Conservation (phyloP, 2,329 filamentous ascomycete species). For the Epichloe brachyelytri region DNA sequence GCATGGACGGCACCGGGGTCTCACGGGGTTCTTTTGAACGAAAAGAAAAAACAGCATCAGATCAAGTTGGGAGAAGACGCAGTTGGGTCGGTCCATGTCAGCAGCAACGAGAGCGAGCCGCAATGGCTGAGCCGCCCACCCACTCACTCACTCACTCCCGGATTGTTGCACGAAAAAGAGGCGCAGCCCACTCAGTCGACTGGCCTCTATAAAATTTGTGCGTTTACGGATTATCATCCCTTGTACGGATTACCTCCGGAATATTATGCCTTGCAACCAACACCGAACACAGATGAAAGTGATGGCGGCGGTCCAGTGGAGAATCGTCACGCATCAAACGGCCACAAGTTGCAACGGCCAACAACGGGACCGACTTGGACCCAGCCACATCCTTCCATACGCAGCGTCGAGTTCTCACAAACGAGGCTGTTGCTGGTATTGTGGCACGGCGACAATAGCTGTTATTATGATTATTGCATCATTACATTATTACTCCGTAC, state of each 20-base stretch:
- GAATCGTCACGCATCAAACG: too few relatives aligned
- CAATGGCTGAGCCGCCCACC: neutral
- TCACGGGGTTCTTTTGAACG: neutral
- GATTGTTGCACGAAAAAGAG: neutral
- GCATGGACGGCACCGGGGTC: neutral
- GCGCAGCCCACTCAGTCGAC: too few relatives aligned
- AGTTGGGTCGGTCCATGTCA: neutral
- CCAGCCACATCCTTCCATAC: neutral
- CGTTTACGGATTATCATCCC: too few relatives aligned
- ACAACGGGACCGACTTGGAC: too few relatives aligned
- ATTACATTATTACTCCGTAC: neutral
- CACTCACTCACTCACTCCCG: neutral
- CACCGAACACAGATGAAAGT: too few relatives aligned
- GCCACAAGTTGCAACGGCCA: too few relatives aligned
- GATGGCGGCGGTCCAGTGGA: too few relatives aligned
- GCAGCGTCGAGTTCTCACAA: neutral
- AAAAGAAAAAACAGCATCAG: neutral
- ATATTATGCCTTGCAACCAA: too few relatives aligned
- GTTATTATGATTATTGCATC: neutral
- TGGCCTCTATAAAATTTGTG: too few relatives aligned
- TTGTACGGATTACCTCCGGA: too few relatives aligned
- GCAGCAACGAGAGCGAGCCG: slow-evolving; percentile 1
- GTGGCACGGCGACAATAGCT: neutral
- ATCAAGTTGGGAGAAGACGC: neutral
- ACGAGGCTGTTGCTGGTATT: neutral